Conservation (phyloP, 805 yeast genomes). For the Yarrowia sp. region DNA sequence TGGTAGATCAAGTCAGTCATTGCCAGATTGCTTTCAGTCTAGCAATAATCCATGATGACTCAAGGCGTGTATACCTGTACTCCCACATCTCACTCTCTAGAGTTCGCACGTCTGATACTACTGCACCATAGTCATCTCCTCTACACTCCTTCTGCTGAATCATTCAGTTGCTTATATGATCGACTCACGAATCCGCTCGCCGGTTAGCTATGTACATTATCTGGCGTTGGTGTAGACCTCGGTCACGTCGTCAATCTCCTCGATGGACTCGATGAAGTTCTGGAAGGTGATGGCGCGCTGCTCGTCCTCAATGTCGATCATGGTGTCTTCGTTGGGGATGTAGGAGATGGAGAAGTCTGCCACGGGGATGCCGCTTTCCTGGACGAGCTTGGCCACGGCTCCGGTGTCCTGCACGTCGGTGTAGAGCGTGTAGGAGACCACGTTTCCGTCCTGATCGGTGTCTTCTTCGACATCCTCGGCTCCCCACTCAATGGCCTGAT, state of each 20-base stretch:
- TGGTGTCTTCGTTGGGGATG: conserved; percentile 42
- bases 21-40: no score
- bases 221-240: conserved; percentile 75
- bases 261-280: conserved; percentile 66
- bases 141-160: no score
- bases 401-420: conserved; percentile 73
- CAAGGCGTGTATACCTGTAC: no score
- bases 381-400: conserved; percentile 63
- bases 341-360: conserved; percentile 76
- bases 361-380: conserved; percentile 61
- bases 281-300: conserved; percentile 61
- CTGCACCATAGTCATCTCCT: no score
- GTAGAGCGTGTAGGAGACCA: conserved; percentile 54
- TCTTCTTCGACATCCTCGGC: conserved; percentile 78
- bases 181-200: background rate
- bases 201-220: conserved; percentile 35
- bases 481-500: conserved; percentile 75
- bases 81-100: no score
- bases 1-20: no score
- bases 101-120: no score
- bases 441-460: conserved; percentile 54
- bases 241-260: conserved; percentile 84
- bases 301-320: conserved; percentile 59
- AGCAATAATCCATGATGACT: no score
- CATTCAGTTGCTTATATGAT: no score